Evolutionary conservation across 2,329 filamentous ascomycete genomes (phyloP).

Genomic region (Botrytis hyacinthi): DNA sequence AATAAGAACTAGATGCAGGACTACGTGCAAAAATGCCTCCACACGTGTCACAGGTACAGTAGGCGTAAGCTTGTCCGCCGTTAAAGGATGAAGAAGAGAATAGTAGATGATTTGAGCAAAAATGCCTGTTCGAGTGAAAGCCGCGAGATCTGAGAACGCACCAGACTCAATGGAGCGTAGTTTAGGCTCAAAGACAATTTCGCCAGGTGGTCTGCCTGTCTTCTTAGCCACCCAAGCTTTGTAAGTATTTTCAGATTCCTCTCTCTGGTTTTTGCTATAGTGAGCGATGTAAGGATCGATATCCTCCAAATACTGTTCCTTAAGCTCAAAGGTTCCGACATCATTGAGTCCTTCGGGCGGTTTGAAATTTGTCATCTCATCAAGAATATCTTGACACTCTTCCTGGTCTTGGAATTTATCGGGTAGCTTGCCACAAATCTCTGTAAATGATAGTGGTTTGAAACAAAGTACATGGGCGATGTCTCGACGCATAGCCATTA

Average conservation of each 20-base stretch:
- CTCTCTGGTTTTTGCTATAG: conserved; percentile 94
- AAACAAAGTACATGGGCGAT: conserved; percentile 94
- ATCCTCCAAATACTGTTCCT: conserved; percentile 78
- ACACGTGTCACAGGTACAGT: conserved; percentile 77
- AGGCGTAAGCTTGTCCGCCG: conserved; percentile 65
- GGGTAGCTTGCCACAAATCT: conserved; percentile 79
- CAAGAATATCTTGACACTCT: conserved; percentile 78
- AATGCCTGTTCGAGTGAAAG: conserved; percentile 78
- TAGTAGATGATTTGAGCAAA: conserved; percentile 92
- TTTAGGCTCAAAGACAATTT: conserved; percentile 89
- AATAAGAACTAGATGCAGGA: conserved; percentile 82
- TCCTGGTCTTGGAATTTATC: conserved; percentile 89
- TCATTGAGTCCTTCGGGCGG: conserved; percentile 89
- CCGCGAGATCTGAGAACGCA: conserved; percentile 71
- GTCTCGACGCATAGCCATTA: conserved; percentile 77
- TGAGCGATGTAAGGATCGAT: conserved; percentile 95
- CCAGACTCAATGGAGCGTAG: conserved; percentile 74
- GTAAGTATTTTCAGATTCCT: conserved; percentile 90
- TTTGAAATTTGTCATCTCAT: conserved; percentile 86
- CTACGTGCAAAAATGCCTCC: conserved; percentile 88
- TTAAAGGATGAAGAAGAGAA: conserved; percentile 76
- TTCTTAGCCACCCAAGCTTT: conserved; percentile 84
- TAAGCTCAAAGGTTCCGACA: conserved; percentile 90
- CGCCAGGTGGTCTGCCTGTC: conserved; percentile 73
- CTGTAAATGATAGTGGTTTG: conserved; percentile 92